Conservation (phyloP, 192 early-diverging fungal genomes). For the Linnemannia schmuckeri region DNA sequence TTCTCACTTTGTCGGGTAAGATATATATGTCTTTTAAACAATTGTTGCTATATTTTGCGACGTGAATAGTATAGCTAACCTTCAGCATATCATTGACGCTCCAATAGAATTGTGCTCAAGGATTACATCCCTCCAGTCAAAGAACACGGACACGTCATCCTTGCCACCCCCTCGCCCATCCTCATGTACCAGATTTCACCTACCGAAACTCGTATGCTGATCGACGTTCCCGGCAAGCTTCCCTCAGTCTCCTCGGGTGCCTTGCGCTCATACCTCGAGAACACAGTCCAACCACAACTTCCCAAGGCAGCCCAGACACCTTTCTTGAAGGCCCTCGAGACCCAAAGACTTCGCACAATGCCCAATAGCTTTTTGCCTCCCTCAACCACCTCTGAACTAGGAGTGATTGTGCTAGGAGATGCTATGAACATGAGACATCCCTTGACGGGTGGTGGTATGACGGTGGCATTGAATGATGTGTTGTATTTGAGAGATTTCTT, state of each 20-base stretch:
- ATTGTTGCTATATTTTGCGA: too few species aligned
- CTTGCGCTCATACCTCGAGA: conserved; percentile 70
- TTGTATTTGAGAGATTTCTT: conserved; percentile 76
- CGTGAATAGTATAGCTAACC: neutral
- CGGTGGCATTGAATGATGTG: conserved; percentile 92
- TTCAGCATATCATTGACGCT: neutral
- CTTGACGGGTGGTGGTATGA: conserved; percentile 98
- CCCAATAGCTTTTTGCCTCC: conserved; percentile 91
- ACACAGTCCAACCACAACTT: conserved; percentile 74
- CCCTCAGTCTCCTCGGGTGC: conserved; percentile 75
- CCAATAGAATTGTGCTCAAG: conserved; percentile 70
- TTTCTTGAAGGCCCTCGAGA: conserved; percentile 78
- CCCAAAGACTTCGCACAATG: conserved; percentile 83
- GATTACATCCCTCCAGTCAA: conserved; percentile 79
- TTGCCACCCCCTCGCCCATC: conserved; percentile 85
- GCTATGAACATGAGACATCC: conserved; percentile 97
- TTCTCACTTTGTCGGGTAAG: conserved; percentile 81
- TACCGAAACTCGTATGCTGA: conserved; percentile 85
- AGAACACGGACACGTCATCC: conserved; percentile 90
- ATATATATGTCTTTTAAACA: neutral
- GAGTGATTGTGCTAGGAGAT: conserved; percentile 90
- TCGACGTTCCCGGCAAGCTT: conserved; percentile 90
- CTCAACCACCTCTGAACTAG: conserved; percentile 70
- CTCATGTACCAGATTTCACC: conserved; percentile 82
- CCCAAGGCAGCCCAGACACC: conserved; percentile 69